These are phyloP conservation scores for Herpotrichia juniperi DNA, from an alignment of 2,329 filamentous ascomycete species.

Conservation along the genomic window DNA sequence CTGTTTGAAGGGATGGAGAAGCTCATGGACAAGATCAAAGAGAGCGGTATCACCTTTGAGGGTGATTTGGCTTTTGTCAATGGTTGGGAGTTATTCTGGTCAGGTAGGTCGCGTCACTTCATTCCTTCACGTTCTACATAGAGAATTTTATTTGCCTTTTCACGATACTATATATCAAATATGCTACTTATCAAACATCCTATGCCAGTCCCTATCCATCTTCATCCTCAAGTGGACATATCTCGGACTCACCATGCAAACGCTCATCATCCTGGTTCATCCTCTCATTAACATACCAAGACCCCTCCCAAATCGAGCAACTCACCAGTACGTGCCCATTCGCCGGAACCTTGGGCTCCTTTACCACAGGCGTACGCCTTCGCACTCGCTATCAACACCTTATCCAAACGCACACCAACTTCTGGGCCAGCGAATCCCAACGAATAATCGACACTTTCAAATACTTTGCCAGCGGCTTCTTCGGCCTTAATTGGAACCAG, in stretches of 20 bases:
- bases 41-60: slow-evolving; percentile 48
- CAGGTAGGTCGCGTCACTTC: slow-evolving; percentile 28
- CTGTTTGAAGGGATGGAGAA: slow-evolving; percentile 51
- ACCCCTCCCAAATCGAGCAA: slow-evolving; percentile 56
- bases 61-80: slow-evolving; percentile 62
- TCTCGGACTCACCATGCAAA: neutral
- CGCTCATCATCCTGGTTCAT: neutral
- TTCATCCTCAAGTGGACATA: too few relatives aligned
- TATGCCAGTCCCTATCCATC: neutral
- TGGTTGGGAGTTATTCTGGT: slow-evolving; percentile 61
- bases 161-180: neutral
- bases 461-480: slow-evolving; percentile 62
- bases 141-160: slow-evolving; percentile 1
- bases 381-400: slow-evolving; percentile 60
- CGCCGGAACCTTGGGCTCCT: slow-evolving; percentile 60
- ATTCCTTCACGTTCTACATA: too few relatives aligned
- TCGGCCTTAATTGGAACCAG: slow-evolving; percentile 56
- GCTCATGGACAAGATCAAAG: slow-evolving; percentile 55
- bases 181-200: neutral
- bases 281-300: slow-evolving; percentile 17
- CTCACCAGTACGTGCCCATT: slow-evolving; percentile 63
- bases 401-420: slow-evolving; percentile 35
- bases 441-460: slow-evolving; percentile 63
- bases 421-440: slow-evolving; percentile 62
- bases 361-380: slow-evolving; percentile 60